These are phyloP conservation scores for Penicillium paxilli DNA, from an alignment of 495 filamentous ascomycete genomes.

Conservation along the genomic window DNA sequence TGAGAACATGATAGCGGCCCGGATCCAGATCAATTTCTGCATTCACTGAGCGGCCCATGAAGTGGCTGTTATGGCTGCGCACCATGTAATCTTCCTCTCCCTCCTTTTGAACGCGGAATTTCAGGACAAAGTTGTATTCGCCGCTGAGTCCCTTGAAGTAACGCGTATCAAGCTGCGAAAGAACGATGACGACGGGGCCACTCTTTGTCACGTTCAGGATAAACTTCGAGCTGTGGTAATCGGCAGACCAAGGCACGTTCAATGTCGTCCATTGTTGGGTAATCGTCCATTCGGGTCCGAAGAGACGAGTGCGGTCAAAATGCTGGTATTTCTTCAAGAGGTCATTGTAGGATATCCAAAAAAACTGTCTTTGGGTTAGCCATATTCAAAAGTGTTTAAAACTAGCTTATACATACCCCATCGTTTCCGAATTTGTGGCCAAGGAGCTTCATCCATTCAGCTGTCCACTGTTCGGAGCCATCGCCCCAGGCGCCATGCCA, in stretches of 20 bases:
- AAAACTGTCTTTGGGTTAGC: conserved; percentile 41
- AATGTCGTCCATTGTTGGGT: conserved; percentile 83
- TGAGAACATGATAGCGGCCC: conserved; percentile 75
- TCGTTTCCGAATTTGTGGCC: conserved; percentile 87
- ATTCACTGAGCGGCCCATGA: conserved; percentile 75
- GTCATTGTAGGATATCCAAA: conserved; percentile 77
- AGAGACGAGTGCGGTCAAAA: conserved; percentile 87
- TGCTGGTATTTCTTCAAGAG: conserved; percentile 78
- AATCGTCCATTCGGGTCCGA: conserved; percentile 79
- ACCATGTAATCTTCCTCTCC: conserved; percentile 84
- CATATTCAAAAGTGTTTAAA: background rate
- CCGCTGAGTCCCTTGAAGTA: conserved; percentile 84
- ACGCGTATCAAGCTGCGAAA: conserved; percentile 70
- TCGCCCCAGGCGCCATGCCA: conserved; percentile 86
- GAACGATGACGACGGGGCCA: conserved; percentile 73
- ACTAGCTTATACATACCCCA: conserved; percentile 45
- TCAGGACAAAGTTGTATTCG: conserved; percentile 75
- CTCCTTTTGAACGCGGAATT: conserved; percentile 80
- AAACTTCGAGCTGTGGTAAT: conserved; percentile 86
- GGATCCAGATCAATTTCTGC: conserved; percentile 80
- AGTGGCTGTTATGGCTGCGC: conserved; percentile 68
- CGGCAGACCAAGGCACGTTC: conserved; percentile 79
- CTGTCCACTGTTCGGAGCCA: conserved; percentile 88
- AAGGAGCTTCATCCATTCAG: conserved; percentile 79
- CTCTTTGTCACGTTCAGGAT: conserved; percentile 63